These are phyloP conservation scores for Aspergillus campestris DNA, from an alignment of 495 filamentous ascomycete species.

Conservation along the genomic window DNA sequence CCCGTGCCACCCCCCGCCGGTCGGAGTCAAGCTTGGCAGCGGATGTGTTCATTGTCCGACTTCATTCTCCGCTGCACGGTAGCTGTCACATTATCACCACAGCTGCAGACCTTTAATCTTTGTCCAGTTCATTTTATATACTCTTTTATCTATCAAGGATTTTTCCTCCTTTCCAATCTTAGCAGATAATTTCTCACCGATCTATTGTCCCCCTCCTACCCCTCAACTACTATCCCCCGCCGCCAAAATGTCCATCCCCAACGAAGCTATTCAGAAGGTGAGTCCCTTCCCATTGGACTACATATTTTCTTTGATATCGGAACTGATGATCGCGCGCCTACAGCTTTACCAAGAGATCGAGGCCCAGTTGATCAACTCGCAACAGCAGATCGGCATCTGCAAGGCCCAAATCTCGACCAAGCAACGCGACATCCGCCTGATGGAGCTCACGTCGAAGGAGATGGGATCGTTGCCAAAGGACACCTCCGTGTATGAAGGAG, in stretches of 20 bases:
- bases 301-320: neutral
- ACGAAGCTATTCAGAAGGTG: constrained; percentile 92
- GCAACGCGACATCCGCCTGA: constrained; percentile 79
- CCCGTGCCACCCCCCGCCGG: neutral
- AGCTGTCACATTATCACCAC: neutral
- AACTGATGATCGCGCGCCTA: constrained; percentile 7
- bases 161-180: neutral
- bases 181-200: neutral
- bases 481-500: constrained; percentile 85
- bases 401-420: constrained; percentile 78
- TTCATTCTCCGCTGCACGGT: too few relatives aligned
- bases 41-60: constrained; percentile 1
- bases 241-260: constrained; percentile 81
- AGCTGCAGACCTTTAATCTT: neutral
- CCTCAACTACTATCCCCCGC: constrained; percentile 2
- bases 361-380: constrained; percentile 72
- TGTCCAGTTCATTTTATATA: too few relatives aligned
- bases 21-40: constrained; percentile 3
- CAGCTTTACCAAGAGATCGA: constrained; percentile 94
- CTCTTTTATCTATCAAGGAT: too few relatives aligned
- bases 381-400: constrained; percentile 86
- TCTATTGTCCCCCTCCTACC: neutral
- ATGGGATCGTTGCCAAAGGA: constrained; percentile 65
- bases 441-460: constrained; percentile 81
- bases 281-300: constrained; percentile 3